phyloP scores from a whole-genome alignment of 176 grass and related monocot genomes.

The Triticum monococcum region DNA sequence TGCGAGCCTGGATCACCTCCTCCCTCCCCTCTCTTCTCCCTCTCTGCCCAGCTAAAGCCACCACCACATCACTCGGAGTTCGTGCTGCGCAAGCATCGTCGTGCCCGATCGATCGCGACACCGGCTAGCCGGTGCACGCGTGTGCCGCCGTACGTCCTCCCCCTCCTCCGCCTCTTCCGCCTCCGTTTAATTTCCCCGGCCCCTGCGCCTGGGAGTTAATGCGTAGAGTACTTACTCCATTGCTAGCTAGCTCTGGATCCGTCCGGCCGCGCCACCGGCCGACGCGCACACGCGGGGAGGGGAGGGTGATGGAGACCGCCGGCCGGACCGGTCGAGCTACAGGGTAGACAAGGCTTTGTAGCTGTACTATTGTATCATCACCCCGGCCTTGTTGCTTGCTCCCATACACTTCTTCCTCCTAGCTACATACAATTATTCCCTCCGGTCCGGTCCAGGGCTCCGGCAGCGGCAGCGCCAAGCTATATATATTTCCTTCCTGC shows the following conservation, averaged over 20 bases:
- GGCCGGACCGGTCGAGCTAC: background rate
- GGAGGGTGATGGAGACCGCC: background rate
- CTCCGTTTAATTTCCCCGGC: background rate
- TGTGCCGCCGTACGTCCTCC: background rate
- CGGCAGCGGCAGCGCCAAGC: conserved; percentile 16
- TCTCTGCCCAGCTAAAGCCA: background rate
- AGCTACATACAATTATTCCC: conserved; percentile 14
- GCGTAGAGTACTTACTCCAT: background rate
- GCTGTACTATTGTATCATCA: no score
- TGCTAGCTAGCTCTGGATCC: background rate
- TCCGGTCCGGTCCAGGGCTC: background rate
- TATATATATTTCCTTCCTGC: conserved; percentile 35
- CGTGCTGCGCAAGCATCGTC: conserved; percentile 44
- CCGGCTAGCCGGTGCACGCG: background rate
- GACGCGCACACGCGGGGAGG: background rate
- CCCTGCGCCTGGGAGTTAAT: conserved; percentile 5
- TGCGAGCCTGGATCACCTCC: conserved; percentile 50
- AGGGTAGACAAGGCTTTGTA: no score
- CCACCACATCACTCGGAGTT: background rate
- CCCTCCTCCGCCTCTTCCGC: conserved; percentile 12
- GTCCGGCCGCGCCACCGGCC: background rate
- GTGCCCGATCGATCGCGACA: conserved; percentile 33
- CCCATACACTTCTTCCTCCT: conserved; percentile 38
- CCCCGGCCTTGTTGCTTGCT: conserved; percentile 38
- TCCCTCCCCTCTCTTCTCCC: background rate